Evolutionary conservation across 805 yeast species (phyloP).

Genomic region (Cyberlindnera petersonii): DNA sequence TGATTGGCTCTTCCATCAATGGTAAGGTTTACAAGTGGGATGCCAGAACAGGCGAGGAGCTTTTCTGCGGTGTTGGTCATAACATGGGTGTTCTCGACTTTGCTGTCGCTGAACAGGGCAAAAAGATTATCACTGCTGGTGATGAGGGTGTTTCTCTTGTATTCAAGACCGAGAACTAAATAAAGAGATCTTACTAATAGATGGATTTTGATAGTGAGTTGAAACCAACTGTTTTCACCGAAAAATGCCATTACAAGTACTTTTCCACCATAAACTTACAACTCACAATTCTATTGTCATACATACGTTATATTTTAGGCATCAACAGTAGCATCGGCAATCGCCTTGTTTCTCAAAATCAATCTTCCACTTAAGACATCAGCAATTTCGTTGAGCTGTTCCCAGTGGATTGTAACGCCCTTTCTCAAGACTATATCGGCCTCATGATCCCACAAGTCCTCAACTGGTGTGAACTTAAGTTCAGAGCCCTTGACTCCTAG

Average conservation of each 20-base stretch:
- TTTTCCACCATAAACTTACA: neutral
- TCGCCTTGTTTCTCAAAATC: conserved; percentile 40
- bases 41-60: conserved; percentile 74
- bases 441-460: conserved; percentile 52
- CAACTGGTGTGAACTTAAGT: conserved; percentile 54
- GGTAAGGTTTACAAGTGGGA: conserved; percentile 88
- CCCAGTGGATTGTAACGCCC: conserved; percentile 70
- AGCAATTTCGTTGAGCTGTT: conserved; percentile 49
- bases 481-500: conserved; percentile 69
- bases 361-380: conserved; percentile 73
- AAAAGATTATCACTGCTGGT: conserved; percentile 83
- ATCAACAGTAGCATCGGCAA: conserved; percentile 2
- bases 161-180: conserved; percentile 19
- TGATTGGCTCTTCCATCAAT: conserved; percentile 76
- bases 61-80: conserved; percentile 85
- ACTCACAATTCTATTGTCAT: neutral
- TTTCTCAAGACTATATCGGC: conserved; percentile 62
- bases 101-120: conserved; percentile 59
- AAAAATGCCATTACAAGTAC: neutral
- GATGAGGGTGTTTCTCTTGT: conserved; percentile 93
- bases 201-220: no score
- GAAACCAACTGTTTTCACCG: no score
- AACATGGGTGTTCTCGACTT: conserved; percentile 92
- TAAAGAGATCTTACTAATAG: neutral
- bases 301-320: no score